A percentile compares a stretch with the other conserved stretches of the same genome.
phyloP scores from a whole-genome alignment of 352 stramenopile genomes.

The Pythium myriotylum region DNA sequence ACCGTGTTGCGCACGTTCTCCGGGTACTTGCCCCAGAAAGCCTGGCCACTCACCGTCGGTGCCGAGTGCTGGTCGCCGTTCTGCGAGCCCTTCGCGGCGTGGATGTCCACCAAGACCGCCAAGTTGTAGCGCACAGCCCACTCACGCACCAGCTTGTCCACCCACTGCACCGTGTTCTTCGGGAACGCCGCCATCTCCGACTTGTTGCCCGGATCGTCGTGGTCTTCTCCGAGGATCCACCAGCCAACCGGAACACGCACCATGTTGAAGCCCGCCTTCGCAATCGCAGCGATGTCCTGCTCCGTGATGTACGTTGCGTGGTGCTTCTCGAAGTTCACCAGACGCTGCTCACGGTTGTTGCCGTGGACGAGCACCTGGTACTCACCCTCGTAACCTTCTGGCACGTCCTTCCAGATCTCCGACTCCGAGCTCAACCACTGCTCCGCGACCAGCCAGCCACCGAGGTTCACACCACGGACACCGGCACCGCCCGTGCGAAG shows the following conservation, averaged over 20 bases:
- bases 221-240: slow-evolving; percentile 23
- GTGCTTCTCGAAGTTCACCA: slow-evolving; percentile 21
- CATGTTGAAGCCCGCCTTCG: slow-evolving; percentile 5
- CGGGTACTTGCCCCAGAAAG: slow-evolving; percentile 19
- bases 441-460: slow-evolving; percentile 35
- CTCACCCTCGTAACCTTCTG: slow-evolving; percentile 11
- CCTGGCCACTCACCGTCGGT: slow-evolving; percentile 14
- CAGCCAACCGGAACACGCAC: slow-evolving; percentile 23
- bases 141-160: slow-evolving; percentile 39
- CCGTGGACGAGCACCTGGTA: slow-evolving; percentile 13
- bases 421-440: slow-evolving; percentile 31
- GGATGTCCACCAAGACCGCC: slow-evolving; percentile 43
- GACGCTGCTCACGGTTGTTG: slow-evolving; percentile 6
- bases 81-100: slow-evolving; percentile 65
- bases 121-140: slow-evolving; percentile 38
- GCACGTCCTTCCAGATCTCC: slow-evolving; percentile 22
- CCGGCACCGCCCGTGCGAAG: slow-evolving; percentile 3
- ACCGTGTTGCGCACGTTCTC: slow-evolving; percentile 30
- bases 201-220: background rate
- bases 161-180: slow-evolving; percentile 11
- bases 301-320: slow-evolving; percentile 23
- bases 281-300: slow-evolving; percentile 24
- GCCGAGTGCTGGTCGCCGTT: slow-evolving; percentile 68
- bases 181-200: slow-evolving; percentile 10
- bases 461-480: slow-evolving; percentile 28